Base-by-base conservation (phyloP, 2,329 filamentous ascomycete species). In the Fusarium denticulatum region DNA sequence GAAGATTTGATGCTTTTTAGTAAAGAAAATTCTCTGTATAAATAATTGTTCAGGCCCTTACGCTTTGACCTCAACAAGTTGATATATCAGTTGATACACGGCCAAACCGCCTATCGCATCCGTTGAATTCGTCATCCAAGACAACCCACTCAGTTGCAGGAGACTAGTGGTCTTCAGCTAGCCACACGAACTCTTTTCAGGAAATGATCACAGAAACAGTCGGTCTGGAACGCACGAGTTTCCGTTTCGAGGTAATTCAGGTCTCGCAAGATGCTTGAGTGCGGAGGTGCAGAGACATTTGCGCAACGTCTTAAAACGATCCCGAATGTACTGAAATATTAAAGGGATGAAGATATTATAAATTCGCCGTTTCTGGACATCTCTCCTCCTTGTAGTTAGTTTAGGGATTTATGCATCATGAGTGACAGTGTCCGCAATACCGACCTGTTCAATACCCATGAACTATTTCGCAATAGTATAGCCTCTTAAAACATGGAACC, bases 401-500 rank as follows among this genome's bases (percentile, higher is more conserved):
- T 13, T 16, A 24, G 0, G 30, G 5, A 7, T 11, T 20, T 14
- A 10, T 11, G n/a, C 26, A 24, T 20, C 15, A 15, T 20, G 15
- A 7, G 13, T 26, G 81, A 84, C 46, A 80, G 79, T 15, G 70
- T 77, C 14, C 81, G 87, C 47, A 82, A 84, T 52, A 85, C 88
- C 1, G 97, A 94, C 78, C 85, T 96, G 55, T 85, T 92, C n/a
- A 87, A 90, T 12, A 89, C 92, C 26, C 86, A 97, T n/a, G 87
- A 89, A 53, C 88, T 91, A 59, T 88, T 97, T 18, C 94, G 95
- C 74, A 88, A 88, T 57, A 88, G 92, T n/a, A 86, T 97, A 28
- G 14, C 9, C 18, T 28, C 7, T 4, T 12, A 16, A 10, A 2
- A 26, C 13, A 26, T 5, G n/a, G 49, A 15, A 5, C 18, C 5